Base-by-base conservation (phyloP, 2,329 filamentous ascomycete genomes). In the Amauroascus niger region DNA sequence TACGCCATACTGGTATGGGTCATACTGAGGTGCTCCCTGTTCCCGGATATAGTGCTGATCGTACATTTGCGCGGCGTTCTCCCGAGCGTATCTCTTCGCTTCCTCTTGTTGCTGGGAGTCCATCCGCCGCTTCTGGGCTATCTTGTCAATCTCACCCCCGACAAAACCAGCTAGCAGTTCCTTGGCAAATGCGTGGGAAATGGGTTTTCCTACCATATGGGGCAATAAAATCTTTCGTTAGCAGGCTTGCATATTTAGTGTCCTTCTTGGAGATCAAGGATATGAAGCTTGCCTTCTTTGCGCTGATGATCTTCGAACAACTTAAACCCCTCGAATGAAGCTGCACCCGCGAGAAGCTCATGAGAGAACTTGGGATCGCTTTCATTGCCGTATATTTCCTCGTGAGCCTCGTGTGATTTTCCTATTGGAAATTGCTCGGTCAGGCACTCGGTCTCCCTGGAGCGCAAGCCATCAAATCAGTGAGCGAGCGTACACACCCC, bases 311-410 rank as follows among this genome's bases (percentile, higher is more conserved):
- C 80, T 71, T 90, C 86, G 64, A 84, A 90, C 28, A 84, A 74
- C 76, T 88, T 88, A 78, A 90, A 85, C 62, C 83, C 87, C 61
- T 83, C 83, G 67, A 88, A 93, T 58, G 83, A 81, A 51, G 86
- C 87, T 53, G 82, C 87, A 58, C 86, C 86, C 57, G 83, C 86
- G 53, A 93, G 68, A 51, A 88, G 66, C 74, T 93, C 87, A 70
- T 93, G 87, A 62, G 78, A 78, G 63, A 86, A 72, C 64, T 78
- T 79, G 60, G 79, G 75, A 69, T 87, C 70, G 71, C 87, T 76
- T 6, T 61, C 53, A 49, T 72, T 65, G 58, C 74, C 67, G 67
- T 78, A 75, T 60, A 78, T 74, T 67, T 78, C 70, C 52, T 77
- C 62, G 68, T 79, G 79, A 56, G 53, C 54, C 3, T 52, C 49